phyloP scores from a whole-genome alignment of 306 rosid species.

The Cicer yamashitae region DNA sequence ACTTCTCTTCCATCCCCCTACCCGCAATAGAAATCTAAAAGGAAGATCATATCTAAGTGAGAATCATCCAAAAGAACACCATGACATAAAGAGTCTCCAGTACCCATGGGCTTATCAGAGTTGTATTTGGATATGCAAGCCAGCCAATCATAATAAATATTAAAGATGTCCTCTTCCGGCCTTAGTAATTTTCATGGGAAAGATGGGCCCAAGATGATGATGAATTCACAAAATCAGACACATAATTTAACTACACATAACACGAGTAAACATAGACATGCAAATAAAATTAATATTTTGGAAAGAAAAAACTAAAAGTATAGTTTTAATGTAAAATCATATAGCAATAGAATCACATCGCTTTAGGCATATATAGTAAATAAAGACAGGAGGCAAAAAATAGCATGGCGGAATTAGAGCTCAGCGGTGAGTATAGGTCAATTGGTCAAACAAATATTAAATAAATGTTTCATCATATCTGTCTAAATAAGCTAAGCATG shows the following conservation, averaged over 20 bases:
- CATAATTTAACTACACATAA: slow-evolving; percentile 19
- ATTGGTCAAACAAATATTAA: slow-evolving; percentile 19
- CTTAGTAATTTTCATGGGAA: slow-evolving; percentile 17
- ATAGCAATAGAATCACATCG: slow-evolving; percentile 14
- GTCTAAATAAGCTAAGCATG: slow-evolving; percentile 24
- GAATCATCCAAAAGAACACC: slow-evolving; percentile 26
- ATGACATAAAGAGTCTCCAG: slow-evolving; percentile 13
- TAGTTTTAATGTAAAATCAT: slow-evolving; percentile 4
- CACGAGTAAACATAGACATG: slow-evolving; percentile 20
- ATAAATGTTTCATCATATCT: slow-evolving; percentile 17
- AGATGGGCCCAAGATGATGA: slow-evolving; percentile 10
- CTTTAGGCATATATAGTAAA: not conserved
- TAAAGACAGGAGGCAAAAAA: slow-evolving; percentile 11
- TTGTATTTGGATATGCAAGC: slow-evolving; percentile 27
- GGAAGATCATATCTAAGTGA: slow-evolving; percentile 42
- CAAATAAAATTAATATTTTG: slow-evolving; percentile 8
- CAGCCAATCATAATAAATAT: slow-evolving; percentile 28
- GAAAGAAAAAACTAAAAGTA: slow-evolving; percentile 20
- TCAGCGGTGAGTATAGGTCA: slow-evolving; percentile 1
- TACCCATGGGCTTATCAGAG: slow-evolving; percentile 15
- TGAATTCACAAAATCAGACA: slow-evolving; percentile 22
- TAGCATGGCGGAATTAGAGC: slow-evolving; percentile 15
- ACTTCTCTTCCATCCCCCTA: slow-evolving; percentile 75
- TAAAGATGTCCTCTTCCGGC: not conserved
- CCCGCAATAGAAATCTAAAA: slow-evolving; percentile 78